Base-by-base conservation (phyloP, 2,329 filamentous ascomycete species). In the Myriosclerotinia scirpicola region DNA sequence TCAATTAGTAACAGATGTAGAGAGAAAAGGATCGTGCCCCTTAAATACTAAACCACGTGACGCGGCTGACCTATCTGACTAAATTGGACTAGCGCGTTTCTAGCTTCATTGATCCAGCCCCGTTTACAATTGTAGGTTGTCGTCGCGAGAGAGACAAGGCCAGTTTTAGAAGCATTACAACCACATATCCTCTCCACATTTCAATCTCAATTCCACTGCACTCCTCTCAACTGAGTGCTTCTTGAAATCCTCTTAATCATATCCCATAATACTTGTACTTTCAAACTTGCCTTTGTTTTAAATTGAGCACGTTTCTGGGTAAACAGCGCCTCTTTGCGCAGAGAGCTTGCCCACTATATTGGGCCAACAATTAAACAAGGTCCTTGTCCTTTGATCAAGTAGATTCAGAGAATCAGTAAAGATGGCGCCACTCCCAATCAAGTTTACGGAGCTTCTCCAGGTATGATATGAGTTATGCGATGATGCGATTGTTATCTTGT, bases 391-490 rank as follows among this genome's bases (percentile, higher is more conserved):
- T 73, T 71, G 59, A 67, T 71, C 59, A 69, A 70, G 70, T 61
- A 65, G 62, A 63, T 68, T 44, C 48, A 54, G 48, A 53, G 36
- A 66, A 61, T 44, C 38, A 66, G 8, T 73, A 34, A 67, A 64
- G 67, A 77, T 77, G 75, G 74, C 71, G 67, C 73, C 87, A 79
- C 84, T 96, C 78, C 92, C 91, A 77, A 96, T 97, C 82, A 93
- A 92, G 84, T 96, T 97, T 81, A 90, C 90, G 79, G 93, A 96
- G 88, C 87, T 94, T 77, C 85, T 94, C 79, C 91, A 93, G 84
- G 87, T 89, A 56, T 90, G 92, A 0, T 91, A 96, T 70, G 96
- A 83, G 91, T 59, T 91, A 89, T 60, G 96, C 77, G 95, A 92
- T 93, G 22, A 91, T 95, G 46, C 89, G 89, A 55, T 70, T 80